Conservation (phyloP, 768 basidiomycete species). For the Xerocomellus dryophilus region DNA sequence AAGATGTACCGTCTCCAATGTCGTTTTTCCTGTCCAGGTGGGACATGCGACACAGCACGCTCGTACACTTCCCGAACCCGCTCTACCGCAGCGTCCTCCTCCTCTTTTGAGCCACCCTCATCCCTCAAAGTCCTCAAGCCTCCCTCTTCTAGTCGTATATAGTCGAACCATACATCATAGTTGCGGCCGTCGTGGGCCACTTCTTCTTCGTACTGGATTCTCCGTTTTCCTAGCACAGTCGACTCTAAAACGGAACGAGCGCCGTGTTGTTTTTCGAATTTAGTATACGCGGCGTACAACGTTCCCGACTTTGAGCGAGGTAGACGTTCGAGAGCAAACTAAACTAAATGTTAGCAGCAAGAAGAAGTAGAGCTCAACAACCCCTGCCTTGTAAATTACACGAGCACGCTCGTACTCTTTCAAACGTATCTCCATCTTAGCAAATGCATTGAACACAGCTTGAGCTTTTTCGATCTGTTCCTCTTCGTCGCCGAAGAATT, state of each 20-base stretch:
- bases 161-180: conserved; percentile 99
- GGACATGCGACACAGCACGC: conserved; percentile 91
- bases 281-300: conserved; percentile 91
- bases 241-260: conserved; percentile 82
- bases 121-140: conserved; percentile 73
- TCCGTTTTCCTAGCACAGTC: conserved; percentile 94
- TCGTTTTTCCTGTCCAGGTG: conserved; percentile 89
- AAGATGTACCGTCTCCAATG: conserved; percentile 90
- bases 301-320: conserved; percentile 87
- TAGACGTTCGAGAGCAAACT: conserved; percentile 95
- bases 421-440: conserved; percentile 93
- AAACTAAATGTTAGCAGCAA: not conserved
- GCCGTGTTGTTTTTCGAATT: conserved; percentile 98
- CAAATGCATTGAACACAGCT: conserved; percentile 88
- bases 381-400: conserved; percentile 92
- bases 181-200: conserved; percentile 86
- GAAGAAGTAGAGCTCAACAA: not conserved
- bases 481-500: conserved; percentile 86
- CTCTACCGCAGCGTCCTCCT: conserved; percentile 56
- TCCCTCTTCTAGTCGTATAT: conserved; percentile 88
- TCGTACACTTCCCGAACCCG: conserved; percentile 94
- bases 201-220: conserved; percentile 99
- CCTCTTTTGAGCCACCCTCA: conserved; percentile 70
- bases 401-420: conserved; percentile 97
- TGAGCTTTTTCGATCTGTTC: conserved; percentile 88